A percentile compares a stretch with the other conserved stretches of the same genome.
These are phyloP conservation scores for Astragalus glycyphyllos DNA, from an alignment of 306 rosid species.

Conservation along the genomic window DNA sequence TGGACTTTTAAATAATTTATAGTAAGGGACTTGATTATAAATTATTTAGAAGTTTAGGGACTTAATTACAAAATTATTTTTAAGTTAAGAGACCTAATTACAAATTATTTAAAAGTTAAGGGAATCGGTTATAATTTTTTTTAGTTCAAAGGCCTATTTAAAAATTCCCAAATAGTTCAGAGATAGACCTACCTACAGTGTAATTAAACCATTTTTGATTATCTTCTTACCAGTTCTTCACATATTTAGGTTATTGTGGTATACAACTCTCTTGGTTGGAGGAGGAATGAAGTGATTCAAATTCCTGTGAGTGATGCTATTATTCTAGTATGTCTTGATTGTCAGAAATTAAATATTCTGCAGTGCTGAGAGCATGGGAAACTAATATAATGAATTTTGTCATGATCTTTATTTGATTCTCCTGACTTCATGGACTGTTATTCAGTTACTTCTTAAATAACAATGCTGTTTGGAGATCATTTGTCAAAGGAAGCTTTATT, in stretches of 20 bases:
- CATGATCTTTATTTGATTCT: slow-evolving; percentile 15
- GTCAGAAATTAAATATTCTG: slow-evolving; percentile 20
- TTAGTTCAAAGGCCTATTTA: too few relatives aligned
- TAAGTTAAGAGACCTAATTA: too few relatives aligned
- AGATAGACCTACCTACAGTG: too few relatives aligned
- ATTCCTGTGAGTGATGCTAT: slow-evolving; percentile 73
- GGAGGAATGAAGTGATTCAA: slow-evolving; percentile 76
- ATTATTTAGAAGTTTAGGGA: too few relatives aligned
- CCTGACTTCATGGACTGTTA: slow-evolving; percentile 29
- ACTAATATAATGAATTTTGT: slow-evolving; percentile 13
- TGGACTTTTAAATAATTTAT: too few relatives aligned
- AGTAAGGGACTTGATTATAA: too few relatives aligned
- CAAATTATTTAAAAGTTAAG: too few relatives aligned
- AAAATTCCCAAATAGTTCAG: too few relatives aligned
- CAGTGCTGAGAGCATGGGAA: slow-evolving; percentile 4
- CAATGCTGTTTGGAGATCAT: neutral
- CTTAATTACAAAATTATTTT: too few relatives aligned
- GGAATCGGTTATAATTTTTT: too few relatives aligned
- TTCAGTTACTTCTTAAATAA: neutral
- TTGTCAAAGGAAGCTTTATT: neutral
- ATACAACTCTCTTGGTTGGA: slow-evolving; percentile 87
- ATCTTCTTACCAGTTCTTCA: slow-evolving; percentile 27
- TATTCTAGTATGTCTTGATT: slow-evolving; percentile 26
- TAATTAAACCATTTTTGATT: neutral
- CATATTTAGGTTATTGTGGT: slow-evolving; percentile 65